Evolutionary conservation across 2,329 filamentous ascomycete genomes (phyloP).

Genomic region (Scytalidium sp.): DNA sequence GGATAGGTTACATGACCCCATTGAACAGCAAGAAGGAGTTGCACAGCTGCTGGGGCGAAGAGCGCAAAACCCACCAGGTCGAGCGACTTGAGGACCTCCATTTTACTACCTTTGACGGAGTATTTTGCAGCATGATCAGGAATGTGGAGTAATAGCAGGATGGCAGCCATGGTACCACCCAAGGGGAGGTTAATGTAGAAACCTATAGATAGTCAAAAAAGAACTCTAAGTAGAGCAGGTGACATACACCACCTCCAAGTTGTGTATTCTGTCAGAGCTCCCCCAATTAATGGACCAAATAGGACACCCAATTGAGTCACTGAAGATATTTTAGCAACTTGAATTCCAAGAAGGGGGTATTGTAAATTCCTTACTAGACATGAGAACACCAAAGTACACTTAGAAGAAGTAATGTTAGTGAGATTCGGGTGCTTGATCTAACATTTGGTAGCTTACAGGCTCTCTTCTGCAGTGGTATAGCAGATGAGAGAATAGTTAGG

Average conservation of each 20-base stretch:
- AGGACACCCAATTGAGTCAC: constrained; percentile 19
- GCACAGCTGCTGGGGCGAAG: constrained; percentile 28
- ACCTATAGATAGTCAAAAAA: constrained; percentile 17
- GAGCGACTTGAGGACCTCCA: constrained; percentile 19
- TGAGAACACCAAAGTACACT: constrained; percentile 18
- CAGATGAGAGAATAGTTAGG: constrained; percentile 46
- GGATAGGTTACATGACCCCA: constrained; percentile 31
- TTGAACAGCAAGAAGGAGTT: constrained; percentile 31
- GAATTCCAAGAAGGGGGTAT: neutral
- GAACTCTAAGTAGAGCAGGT: neutral
- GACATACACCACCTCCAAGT: constrained; percentile 27
- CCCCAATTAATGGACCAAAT: constrained; percentile 30
- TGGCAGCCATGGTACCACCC: constrained; percentile 29
- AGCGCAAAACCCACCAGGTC: constrained; percentile 31
- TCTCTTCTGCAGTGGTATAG: constrained; percentile 17
- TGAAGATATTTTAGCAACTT: constrained; percentile 2
- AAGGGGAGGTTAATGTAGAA: constrained; percentile 41
- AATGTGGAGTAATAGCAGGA: constrained; percentile 34
- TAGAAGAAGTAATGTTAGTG: neutral
- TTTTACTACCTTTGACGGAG: constrained; percentile 1
- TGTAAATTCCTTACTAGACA: constrained; percentile 13
- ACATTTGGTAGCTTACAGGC: constrained; percentile 2
- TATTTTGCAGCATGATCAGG: constrained; percentile 16
- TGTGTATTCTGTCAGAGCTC: constrained; percentile 31
- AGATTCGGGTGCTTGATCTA: neutral